Evolutionary conservation across 1,284 basidiomycete species (phyloP), one percentile per base, ranked within the genome.

Genomic region (Ustilago loliicola): DNA sequence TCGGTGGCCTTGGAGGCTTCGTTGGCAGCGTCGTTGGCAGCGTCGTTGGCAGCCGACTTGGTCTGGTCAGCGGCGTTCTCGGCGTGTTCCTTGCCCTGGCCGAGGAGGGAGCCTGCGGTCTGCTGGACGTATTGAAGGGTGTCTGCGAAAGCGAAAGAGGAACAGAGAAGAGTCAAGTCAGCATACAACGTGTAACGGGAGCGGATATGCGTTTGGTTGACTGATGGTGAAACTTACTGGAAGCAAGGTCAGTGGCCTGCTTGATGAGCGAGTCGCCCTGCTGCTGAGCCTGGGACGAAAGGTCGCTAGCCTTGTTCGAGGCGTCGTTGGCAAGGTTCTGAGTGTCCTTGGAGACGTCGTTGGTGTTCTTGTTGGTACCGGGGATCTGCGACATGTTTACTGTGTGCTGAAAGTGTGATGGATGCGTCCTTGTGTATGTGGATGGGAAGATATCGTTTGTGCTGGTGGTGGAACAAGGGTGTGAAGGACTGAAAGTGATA

Each of bases 91-190:
- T 80, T 57, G 47, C 75, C 72, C 53, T 71, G 64, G n/a, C 78
- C 78, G 29, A 80, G 75, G 23, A 80, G 45, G 21, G 47, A 55
- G 30, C 75, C 74, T 21, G 78, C 78, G 15, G 71, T 72, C 66
- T 80, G 71, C 69, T 80, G 78, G 21, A 80, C 72, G 65, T 80
- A 80, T 17, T 61, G 66, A 48, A 77, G 7, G 25, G 77, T 80
- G 70, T 77, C 75, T 77, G 42, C 9, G 29, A 50, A 27, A 36
- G 40, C 25, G 15, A 38, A 23, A 32, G 54, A 48, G 11, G 30
- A n/a, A 27, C 47, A 21, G 25, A 25, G 29, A 10, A 45, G 53
- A 15, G 13, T 1, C n/a, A 40, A 40, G 38, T 40, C 32, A 34
- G 15, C 19, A 6, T 15, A 13, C 21, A 21, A 21, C 21, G 42